These are phyloP conservation scores for Heterobasidion parviporum DNA, from an alignment of 1,284 basidiomycete genomes.

Conservation along the genomic window DNA sequence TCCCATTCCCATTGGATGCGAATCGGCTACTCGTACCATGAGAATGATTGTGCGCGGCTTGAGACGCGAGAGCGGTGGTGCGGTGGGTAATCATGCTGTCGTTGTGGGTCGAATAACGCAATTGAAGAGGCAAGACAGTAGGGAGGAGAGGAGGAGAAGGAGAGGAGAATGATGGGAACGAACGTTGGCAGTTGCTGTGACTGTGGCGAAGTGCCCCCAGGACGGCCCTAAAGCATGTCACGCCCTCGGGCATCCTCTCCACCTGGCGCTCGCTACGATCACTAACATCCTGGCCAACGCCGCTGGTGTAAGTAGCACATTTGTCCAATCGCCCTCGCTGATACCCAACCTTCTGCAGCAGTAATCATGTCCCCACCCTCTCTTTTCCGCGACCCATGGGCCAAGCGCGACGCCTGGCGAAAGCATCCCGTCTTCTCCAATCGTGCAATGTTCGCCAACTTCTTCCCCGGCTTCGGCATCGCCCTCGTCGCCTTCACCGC, in stretches of 20 bases:
- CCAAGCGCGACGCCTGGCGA: constrained; percentile 89
- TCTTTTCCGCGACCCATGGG: constrained; percentile 90
- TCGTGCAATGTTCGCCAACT: constrained; percentile 75
- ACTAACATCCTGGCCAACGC: neutral
- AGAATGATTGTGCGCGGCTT: constrained; percentile 16
- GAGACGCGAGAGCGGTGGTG: constrained; percentile 53
- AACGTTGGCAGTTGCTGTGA: constrained; percentile 12
- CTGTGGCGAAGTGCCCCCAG: constrained; percentile 15
- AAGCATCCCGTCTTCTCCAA: constrained; percentile 83
- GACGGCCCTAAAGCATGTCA: constrained; percentile 55
- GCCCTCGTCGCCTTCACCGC: constrained; percentile 85
- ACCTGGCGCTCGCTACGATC: too few species aligned
- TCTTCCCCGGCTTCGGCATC: constrained; percentile 91
- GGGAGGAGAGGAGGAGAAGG: constrained; percentile 11
- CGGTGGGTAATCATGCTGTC: constrained; percentile 53
- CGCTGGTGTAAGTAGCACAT: neutral
- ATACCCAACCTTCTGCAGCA: constrained; percentile 1
- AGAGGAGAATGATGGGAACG: constrained; percentile 13
- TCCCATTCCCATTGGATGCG: constrained; percentile 32
- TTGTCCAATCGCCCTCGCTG: neutral
- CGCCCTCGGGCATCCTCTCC: constrained; percentile 16
- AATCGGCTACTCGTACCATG: constrained; percentile 12
- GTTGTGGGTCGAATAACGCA: constrained; percentile 34
- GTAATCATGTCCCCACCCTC: constrained; percentile 29
- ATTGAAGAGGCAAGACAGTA: constrained; percentile 12